phyloP scores from a whole-genome alignment of 73 alveolate species.

The Paramecium primaurelia region DNA sequence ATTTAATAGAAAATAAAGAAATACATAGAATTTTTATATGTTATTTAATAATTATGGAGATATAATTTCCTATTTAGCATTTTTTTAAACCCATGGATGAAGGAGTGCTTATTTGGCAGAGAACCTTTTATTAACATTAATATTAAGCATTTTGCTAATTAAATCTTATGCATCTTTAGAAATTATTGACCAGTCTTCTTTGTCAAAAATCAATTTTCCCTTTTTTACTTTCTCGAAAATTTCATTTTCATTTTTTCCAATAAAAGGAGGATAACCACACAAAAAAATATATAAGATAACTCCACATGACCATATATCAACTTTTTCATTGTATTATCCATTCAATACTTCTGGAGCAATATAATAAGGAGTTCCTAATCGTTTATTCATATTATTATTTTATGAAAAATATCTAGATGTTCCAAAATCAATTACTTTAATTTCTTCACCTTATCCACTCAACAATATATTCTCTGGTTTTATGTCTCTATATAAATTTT shows the following conservation, averaged over 20 bases:
- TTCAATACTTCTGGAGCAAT: conserved; percentile 87
- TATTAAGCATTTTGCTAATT: conserved; percentile 71
- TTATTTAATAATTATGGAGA: background rate
- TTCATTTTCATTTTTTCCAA: conserved; percentile 72
- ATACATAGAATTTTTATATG: background rate
- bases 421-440: conserved; percentile 91
- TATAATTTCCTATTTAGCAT: background rate
- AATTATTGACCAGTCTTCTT: conserved; percentile 65
- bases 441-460: conserved; percentile 57
- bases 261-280: conserved; percentile 82
- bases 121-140: conserved; percentile 71
- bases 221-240: conserved; percentile 65
- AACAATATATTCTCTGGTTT: conserved; percentile 80
- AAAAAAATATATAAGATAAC: conserved; percentile 83
- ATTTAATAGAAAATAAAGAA: background rate
- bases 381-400: conserved; percentile 62
- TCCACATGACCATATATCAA: conserved; percentile 90
- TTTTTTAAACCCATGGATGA: background rate
- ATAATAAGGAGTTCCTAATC: conserved; percentile 84
- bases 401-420: conserved; percentile 72
- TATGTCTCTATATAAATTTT: conserved; percentile 58
- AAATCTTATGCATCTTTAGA: conserved; percentile 71
- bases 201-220: conserved; percentile 66
- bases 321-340: conserved; percentile 75
- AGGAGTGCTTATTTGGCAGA: conserved; percentile 77